phyloP scores from a whole-genome alignment of 495 filamentous ascomycete species.

The Thozetella sp. region DNA sequence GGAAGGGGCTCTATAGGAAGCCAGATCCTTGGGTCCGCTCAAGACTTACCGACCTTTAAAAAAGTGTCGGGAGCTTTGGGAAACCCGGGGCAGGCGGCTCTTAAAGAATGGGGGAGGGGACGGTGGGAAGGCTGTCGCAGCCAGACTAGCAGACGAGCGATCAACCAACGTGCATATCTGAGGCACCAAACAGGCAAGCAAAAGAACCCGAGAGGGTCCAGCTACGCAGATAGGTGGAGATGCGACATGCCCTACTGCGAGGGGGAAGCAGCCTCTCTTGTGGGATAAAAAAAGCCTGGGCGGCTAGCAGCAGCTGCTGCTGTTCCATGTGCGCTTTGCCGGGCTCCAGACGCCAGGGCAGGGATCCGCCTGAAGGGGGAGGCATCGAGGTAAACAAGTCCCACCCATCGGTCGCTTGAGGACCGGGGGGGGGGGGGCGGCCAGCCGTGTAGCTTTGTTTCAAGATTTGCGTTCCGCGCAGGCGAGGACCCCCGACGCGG shows the following conservation, averaged over 20 bases:
- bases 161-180: not conserved
- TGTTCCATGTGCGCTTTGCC: not conserved
- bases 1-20: not conserved
- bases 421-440: no score
- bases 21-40: not conserved
- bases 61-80: not conserved
- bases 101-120: no score
- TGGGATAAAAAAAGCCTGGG: conserved; percentile 24
- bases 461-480: not conserved
- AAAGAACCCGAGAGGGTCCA: not conserved
- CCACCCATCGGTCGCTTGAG: no score
- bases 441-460: no score
- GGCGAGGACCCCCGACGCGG: not conserved
- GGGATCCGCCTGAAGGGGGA: no score
- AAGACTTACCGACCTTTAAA: not conserved
- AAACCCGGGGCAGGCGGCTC: not conserved
- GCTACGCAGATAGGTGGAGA: not conserved
- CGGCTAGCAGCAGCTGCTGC: conserved; percentile 11
- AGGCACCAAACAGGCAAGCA: not conserved
- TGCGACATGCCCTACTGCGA: not conserved
- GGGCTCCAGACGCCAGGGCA: no score
- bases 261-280: not conserved
- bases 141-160: no score
- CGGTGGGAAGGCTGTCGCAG: not conserved
- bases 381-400: no score